These are phyloP conservation scores for Colletotrichum falcatum DNA, from an alignment of 2,329 filamentous ascomycete species.

Conservation along the genomic window DNA sequence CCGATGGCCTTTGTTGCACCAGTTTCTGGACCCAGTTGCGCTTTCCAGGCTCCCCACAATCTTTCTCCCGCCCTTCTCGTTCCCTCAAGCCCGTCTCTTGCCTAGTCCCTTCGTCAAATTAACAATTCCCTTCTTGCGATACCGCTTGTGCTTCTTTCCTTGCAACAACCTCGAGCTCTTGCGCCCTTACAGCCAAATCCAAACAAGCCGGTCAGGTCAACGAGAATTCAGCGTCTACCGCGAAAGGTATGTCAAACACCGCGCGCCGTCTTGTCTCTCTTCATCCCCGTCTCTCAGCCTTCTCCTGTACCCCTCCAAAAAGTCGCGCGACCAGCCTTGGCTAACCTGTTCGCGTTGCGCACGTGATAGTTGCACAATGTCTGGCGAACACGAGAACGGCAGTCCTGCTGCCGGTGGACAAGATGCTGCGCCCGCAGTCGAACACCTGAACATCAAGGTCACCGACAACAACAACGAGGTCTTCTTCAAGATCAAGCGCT, in stretches of 20 bases:
- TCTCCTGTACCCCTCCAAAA: not conserved
- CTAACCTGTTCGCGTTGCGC: constrained; percentile 13
- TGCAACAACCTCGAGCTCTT: not conserved
- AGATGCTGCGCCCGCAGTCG: constrained; percentile 63
- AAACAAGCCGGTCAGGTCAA: not conserved
- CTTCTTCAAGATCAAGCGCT: constrained; percentile 99
- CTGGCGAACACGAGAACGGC: constrained; percentile 64
- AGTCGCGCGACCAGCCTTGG: not conserved
- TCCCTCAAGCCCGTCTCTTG: not conserved
- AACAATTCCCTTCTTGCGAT: not conserved
- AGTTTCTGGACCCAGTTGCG: constrained; percentile 1
- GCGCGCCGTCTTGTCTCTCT: not conserved
- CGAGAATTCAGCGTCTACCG: not conserved
- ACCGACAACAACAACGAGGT: constrained; percentile 99
- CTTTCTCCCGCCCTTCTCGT: constrained; percentile 9
- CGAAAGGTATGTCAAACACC: not conserved
- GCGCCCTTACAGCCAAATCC: not conserved
- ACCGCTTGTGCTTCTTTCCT: not conserved
- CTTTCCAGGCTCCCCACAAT: constrained; percentile 22
- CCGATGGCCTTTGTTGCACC: not conserved
- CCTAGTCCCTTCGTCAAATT: not conserved
- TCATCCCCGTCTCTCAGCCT: not conserved
- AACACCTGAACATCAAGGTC: constrained; percentile 99
- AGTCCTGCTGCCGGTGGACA: constrained; percentile 53
- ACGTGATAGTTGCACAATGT: constrained; percentile 54